Conservation (phyloP, 495 filamentous ascomycete genomes). For the Neohortaea acidophila region DNA sequence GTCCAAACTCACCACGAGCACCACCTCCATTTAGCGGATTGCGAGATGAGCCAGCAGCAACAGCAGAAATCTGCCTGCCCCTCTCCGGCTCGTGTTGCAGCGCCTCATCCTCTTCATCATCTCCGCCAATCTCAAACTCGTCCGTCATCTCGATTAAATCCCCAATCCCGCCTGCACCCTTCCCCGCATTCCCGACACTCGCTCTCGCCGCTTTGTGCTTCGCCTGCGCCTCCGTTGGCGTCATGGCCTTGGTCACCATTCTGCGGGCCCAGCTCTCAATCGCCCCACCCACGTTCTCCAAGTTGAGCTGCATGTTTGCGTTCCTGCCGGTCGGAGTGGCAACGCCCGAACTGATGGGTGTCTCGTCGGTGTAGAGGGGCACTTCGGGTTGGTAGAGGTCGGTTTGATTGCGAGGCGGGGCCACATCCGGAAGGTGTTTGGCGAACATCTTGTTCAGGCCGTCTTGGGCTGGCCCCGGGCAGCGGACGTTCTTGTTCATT, state of each 20-base stretch:
- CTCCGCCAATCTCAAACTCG: slow-evolving; percentile 31
- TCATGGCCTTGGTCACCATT: slow-evolving; percentile 46
- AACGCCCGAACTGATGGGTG: slow-evolving; percentile 22
- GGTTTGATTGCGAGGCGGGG: slow-evolving; percentile 30
- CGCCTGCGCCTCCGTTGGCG: slow-evolving; percentile 25
- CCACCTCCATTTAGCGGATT: too few species aligned
- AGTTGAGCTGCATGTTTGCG: slow-evolving; percentile 23
- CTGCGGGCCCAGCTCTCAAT: slow-evolving; percentile 82
- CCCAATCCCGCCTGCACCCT: slow-evolving; percentile 30
- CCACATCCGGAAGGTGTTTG: slow-evolving; percentile 57
- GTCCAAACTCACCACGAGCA: too few species aligned
- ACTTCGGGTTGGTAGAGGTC: slow-evolving; percentile 19
- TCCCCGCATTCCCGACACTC: slow-evolving; percentile 9
- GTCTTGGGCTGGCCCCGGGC: slow-evolving; percentile 67
- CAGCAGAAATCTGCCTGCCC: slow-evolving; percentile 6
- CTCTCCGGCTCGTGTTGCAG: slow-evolving; percentile 6
- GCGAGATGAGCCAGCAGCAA: not conserved
- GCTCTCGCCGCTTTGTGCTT: slow-evolving; percentile 16
- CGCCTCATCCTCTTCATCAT: slow-evolving; percentile 17
- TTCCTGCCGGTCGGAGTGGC: slow-evolving; percentile 10
- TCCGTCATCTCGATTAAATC: slow-evolving; percentile 83
- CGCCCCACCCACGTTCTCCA: slow-evolving; percentile 72
- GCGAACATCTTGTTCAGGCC: slow-evolving; percentile 64
- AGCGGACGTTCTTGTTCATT: slow-evolving; percentile 47
- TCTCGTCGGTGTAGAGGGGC: slow-evolving; percentile 20